These are phyloP conservation scores for Phaseolus coccineus DNA, from an alignment of 331 rosid species.

Conservation along the genomic window DNA sequence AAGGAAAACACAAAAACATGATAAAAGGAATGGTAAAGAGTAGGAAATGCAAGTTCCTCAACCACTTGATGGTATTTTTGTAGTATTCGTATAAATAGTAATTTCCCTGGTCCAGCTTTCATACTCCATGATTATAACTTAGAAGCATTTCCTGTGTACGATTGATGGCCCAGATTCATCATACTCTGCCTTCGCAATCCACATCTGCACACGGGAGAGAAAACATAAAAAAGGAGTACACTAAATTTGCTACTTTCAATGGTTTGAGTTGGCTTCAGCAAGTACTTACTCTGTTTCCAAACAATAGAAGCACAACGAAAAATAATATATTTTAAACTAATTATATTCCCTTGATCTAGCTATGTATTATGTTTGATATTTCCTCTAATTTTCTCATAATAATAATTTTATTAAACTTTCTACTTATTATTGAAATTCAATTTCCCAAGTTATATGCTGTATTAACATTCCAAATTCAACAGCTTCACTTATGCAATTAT, in stretches of 20 bases:
- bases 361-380: constrained; percentile 12
- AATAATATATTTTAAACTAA: not conserved
- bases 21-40: constrained; percentile 56
- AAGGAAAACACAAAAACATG: constrained; percentile 63
- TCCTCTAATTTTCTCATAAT: not conserved
- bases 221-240: constrained; percentile 24
- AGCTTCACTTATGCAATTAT: not conserved
- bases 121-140: constrained; percentile 59
- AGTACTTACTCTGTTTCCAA: constrained; percentile 13
- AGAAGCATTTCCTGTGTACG: constrained; percentile 99
- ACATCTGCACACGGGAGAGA: constrained; percentile 68
- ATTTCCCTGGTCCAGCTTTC: constrained; percentile 57
- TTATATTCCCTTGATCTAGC: not conserved
- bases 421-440: constrained; percentile 12
- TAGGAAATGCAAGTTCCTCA: constrained; percentile 62
- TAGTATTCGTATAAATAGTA: constrained; percentile 52
- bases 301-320: not conserved
- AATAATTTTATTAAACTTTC: not conserved
- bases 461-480: not conserved
- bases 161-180: constrained; percentile 99
- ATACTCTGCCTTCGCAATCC: constrained; percentile 97
- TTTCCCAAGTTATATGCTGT: not conserved
- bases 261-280: not conserved
- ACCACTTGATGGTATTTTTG: constrained; percentile 70
- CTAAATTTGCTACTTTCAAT: not conserved